Evolutionary conservation across 2,329 filamentous ascomycete genomes (phyloP).

Genomic region (Aspergillus tamarii): DNA sequence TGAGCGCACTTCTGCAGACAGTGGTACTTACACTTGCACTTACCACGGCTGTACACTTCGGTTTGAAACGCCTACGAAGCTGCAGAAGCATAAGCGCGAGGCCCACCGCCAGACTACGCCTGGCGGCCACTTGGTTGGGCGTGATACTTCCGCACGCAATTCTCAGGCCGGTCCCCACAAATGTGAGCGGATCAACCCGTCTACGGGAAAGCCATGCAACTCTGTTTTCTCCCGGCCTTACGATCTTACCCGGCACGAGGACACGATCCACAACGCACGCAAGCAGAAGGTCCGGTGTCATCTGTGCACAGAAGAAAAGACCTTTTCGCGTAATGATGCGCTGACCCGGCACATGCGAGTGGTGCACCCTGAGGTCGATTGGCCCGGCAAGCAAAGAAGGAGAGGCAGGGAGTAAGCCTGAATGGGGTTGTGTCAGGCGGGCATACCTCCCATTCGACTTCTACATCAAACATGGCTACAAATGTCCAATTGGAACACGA

Average conservation of each 20-base stretch:
- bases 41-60: constrained; percentile 87
- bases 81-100: constrained; percentile 96
- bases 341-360: constrained; percentile 92
- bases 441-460: constrained; percentile 9
- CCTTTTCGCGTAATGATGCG: constrained; percentile 92
- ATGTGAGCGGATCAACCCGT: constrained; percentile 91
- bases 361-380: constrained; percentile 85
- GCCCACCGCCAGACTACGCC: constrained; percentile 77
- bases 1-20: constrained; percentile 68
- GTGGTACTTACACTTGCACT: constrained; percentile 93
- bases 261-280: constrained; percentile 92
- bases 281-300: constrained; percentile 95
- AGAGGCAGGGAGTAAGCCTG: constrained; percentile 38
- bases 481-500: constrained; percentile 4
- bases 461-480: neutral
- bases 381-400: constrained; percentile 66
- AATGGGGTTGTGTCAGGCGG: constrained; percentile 4
- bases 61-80: constrained; percentile 81
- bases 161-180: constrained; percentile 91
- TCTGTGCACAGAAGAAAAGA: constrained; percentile 93
- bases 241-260: constrained; percentile 93
- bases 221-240: constrained; percentile 94
- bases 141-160: constrained; percentile 62
- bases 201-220: constrained; percentile 91
- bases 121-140: constrained; percentile 47